A percentile compares a stretch with the other conserved stretches of the same genome.
Evolutionary conservation across 148 eudicot species (phyloP).

Genomic region (Camellia sinensis): DNA sequence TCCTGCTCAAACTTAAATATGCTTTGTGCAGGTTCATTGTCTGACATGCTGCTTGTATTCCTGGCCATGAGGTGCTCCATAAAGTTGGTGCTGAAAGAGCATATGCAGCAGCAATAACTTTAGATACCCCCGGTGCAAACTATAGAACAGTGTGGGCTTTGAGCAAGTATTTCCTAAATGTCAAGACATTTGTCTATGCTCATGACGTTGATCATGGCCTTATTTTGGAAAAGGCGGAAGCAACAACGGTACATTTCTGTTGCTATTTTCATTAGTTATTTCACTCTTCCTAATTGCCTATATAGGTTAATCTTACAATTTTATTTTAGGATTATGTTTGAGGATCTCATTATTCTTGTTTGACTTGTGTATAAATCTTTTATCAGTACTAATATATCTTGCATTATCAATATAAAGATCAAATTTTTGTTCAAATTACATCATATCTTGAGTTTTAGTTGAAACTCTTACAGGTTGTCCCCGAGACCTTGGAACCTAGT

Average conservation of each 20-base stretch:
- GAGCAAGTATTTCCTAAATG: conserved; percentile 89
- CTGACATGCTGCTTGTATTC: conserved; percentile 22
- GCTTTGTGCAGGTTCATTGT: conserved; percentile 13
- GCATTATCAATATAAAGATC: background rate
- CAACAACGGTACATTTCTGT: conserved; percentile 76
- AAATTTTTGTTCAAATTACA: background rate
- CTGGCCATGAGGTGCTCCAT: conserved; percentile 72
- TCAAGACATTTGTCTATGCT: conserved; percentile 97
- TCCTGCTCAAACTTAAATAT: conserved; percentile 14
- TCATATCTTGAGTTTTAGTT: conserved; percentile 13
- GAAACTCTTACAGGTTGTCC: conserved; percentile 61
- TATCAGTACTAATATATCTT: background rate
- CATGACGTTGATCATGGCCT: conserved; percentile 99
- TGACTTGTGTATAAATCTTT: background rate
- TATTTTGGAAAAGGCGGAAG: conserved; percentile 97
- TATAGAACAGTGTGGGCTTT: conserved; percentile 99
- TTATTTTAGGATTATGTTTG: background rate
- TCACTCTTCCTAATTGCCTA: background rate
- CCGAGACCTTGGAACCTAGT: conserved; percentile 95
- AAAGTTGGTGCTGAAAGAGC: conserved; percentile 98
- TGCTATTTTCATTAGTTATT: background rate
- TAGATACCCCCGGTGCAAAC: conserved; percentile 97
- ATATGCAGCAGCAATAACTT: conserved; percentile 91
- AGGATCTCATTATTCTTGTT: background rate
- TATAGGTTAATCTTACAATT: background rate